phyloP scores from a whole-genome alignment of 345 rosid genomes.

The Noccaea caerulescens region DNA sequence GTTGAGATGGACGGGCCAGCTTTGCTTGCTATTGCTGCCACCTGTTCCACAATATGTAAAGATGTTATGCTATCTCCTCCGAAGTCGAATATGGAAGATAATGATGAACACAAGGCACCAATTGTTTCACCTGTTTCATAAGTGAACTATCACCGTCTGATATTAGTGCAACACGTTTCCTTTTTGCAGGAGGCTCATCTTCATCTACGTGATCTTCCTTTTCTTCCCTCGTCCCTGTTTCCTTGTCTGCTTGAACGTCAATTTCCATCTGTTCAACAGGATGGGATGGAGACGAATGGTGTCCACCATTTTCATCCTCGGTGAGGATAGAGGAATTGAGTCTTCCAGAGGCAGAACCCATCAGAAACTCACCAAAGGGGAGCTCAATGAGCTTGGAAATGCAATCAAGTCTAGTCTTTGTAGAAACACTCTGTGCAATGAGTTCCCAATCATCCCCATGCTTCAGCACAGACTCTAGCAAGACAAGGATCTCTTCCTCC shows the following conservation, averaged over 20 bases:
- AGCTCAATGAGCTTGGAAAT: conserved; percentile 84
- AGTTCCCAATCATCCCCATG: conserved; percentile 96
- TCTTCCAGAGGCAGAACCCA: conserved; percentile 53
- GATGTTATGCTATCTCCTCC: conserved; percentile 5
- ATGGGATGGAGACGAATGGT: conserved; percentile 43
- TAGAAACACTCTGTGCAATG: conserved; percentile 72
- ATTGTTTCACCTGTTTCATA: conserved; percentile 60
- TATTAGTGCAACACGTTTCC: conserved; percentile 47
- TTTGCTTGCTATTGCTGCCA: conserved; percentile 64
- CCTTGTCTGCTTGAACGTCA: conserved; percentile 47
- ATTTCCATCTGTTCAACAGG: conserved; percentile 39
- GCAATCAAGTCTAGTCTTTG: conserved; percentile 79
- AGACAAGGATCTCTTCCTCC: conserved; percentile 78
- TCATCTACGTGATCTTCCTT: conserved; percentile 52
- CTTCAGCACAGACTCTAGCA: conserved; percentile 77
- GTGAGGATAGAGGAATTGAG: conserved; percentile 37
- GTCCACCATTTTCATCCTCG: conserved; percentile 43
- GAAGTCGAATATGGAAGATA: neutral
- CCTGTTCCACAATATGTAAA: conserved; percentile 47
- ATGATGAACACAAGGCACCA: conserved; percentile 13
- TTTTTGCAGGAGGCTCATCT: conserved; percentile 66
- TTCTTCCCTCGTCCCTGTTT: conserved; percentile 40
- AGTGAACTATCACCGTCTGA: conserved; percentile 60
- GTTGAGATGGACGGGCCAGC: conserved; percentile 67
- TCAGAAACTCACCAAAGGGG: conserved; percentile 78